Conservation (phyloP, 2,329 filamentous ascomycete species). For the Pyrenophora tritici-repentis region DNA sequence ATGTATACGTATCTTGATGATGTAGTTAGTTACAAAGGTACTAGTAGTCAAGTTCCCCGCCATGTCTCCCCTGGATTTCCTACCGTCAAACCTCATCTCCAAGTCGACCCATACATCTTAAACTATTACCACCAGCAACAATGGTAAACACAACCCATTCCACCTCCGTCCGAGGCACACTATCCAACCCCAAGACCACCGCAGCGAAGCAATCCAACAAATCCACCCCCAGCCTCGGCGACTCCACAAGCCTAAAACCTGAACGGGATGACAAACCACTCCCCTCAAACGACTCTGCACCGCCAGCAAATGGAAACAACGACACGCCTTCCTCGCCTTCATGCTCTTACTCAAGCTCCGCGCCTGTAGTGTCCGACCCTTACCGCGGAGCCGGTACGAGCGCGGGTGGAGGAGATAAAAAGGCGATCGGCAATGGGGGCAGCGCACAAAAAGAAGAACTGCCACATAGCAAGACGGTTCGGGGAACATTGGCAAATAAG, state of each 20-base stretch:
- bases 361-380: conserved; percentile 9
- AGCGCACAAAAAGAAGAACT: conserved; percentile 10
- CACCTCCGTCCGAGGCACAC: conserved; percentile 38
- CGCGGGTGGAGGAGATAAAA: conserved; percentile 9
- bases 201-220: conserved; percentile 21
- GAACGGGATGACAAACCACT: conserved; percentile 22
- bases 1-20: conserved; percentile 9
- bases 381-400: conserved; percentile 7
- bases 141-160: conserved; percentile 19
- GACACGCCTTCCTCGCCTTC: conserved; percentile 1
- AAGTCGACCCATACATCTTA: neutral
- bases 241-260: conserved; percentile 31
- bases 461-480: conserved; percentile 32
- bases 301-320: conserved; percentile 11
- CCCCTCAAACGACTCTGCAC: conserved; percentile 18
- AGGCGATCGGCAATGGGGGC: conserved; percentile 4
- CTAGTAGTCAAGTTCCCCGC: neutral
- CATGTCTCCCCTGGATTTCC: neutral
- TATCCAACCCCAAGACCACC: conserved; percentile 38
- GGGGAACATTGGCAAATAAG: conserved; percentile 31
- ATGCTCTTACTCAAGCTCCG: neutral
- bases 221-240: conserved; percentile 26
- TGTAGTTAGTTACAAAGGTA: conserved; percentile 4
- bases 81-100: neutral
- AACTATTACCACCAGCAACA: conserved; percentile 14